These are phyloP conservation scores for Fusarium kyushuense DNA, from an alignment of 2,329 filamentous ascomycete genomes.

Conservation along the genomic window DNA sequence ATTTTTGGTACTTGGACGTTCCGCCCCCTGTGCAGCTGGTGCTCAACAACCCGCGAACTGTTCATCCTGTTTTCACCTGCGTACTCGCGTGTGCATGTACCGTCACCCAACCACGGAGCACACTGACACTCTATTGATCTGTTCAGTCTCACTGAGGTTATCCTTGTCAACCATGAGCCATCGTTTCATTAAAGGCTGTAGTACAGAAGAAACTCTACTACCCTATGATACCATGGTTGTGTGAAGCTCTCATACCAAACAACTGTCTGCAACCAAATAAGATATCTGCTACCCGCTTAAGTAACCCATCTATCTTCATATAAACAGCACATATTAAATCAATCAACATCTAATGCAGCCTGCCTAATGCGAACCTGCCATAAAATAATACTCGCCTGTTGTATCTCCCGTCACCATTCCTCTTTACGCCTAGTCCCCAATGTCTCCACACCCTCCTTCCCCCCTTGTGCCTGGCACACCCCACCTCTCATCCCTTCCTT, in stretches of 20 bases:
- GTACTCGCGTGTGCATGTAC: slow-evolving; percentile 17
- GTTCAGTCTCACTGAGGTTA: slow-evolving; percentile 15
- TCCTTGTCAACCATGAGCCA: slow-evolving; percentile 41
- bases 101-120: slow-evolving; percentile 7
- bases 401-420: slow-evolving; percentile 24
- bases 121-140: slow-evolving; percentile 18
- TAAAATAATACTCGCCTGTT: slow-evolving; percentile 25
- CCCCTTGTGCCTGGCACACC: slow-evolving; percentile 33
- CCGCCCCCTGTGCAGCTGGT: slow-evolving; percentile 36
- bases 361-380: slow-evolving; percentile 1
- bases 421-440: slow-evolving; percentile 24
- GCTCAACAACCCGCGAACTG: slow-evolving; percentile 32
- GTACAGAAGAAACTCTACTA: not conserved
- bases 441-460: slow-evolving; percentile 33
- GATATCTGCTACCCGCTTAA: not conserved
- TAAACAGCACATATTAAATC: not conserved
- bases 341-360: slow-evolving; percentile 6
- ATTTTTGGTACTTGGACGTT: slow-evolving; percentile 3
- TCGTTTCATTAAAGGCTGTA: not conserved
- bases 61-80: slow-evolving; percentile 41
- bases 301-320: not conserved
- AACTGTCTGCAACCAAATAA: not conserved
- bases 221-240: slow-evolving; percentile 4
- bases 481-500: slow-evolving; percentile 41
- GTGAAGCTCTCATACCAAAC: not conserved